Conservation (phyloP, 768 basidiomycete species). For the Xerocomellus chrysenteron region DNA sequence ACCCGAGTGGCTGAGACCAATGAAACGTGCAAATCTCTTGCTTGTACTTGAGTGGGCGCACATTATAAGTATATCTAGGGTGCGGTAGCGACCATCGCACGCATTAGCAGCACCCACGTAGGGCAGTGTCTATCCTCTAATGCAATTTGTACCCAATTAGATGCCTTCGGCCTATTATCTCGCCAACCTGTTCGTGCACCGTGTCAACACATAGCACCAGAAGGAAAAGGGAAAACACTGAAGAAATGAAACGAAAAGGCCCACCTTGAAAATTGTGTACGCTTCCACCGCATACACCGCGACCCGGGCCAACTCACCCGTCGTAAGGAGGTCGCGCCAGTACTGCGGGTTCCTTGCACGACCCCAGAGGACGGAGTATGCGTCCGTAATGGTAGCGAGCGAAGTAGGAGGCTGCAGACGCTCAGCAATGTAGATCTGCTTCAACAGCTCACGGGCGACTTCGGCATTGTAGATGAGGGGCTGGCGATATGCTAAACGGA, state of each 20-base stretch:
- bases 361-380: conserved; percentile 65
- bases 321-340: conserved; percentile 57
- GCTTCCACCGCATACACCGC: conserved; percentile 82
- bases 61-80: conserved; percentile 12
- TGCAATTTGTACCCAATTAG: conserved; percentile 76
- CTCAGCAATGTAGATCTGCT: conserved; percentile 73
- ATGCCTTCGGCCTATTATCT: conserved; percentile 80
- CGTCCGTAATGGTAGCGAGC: conserved; percentile 48
- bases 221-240: not conserved
- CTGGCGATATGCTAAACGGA: conserved; percentile 61
- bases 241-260: conserved; percentile 11
- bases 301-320: conserved; percentile 66
- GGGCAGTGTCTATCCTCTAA: conserved; percentile 33
- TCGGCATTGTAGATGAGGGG: conserved; percentile 77
- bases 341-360: conserved; percentile 57
- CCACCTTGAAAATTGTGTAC: conserved; percentile 85
- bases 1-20: not conserved
- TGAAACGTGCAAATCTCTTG: conserved; percentile 5
- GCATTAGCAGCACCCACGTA: not conserved
- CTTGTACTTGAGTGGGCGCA: not conserved
- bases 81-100: not conserved
- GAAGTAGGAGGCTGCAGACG: conserved; percentile 60
- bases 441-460: conserved; percentile 71
- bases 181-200: conserved; percentile 60
- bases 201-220: conserved; percentile 1